These are phyloP conservation scores for Debaryomyces singareniensis DNA, from an alignment of 1,139 yeast species.

Conservation along the genomic window DNA sequence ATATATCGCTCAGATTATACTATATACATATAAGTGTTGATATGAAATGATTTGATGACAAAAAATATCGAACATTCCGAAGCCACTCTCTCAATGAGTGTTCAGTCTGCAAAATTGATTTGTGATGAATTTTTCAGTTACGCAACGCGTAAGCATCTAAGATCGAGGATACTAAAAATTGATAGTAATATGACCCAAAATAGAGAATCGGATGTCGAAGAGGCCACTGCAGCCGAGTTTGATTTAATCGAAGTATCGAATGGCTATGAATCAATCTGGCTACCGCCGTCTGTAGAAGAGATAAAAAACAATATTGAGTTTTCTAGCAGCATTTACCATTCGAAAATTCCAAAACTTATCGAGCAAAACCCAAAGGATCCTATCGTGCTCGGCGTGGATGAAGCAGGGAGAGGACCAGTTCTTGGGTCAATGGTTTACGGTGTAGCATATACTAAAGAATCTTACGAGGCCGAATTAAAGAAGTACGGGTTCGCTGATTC, in stretches of 20 bases:
- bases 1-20: no score
- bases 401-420: constrained; percentile 98
- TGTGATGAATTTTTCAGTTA: neutral
- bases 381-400: constrained; percentile 82
- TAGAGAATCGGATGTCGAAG: constrained; percentile 2
- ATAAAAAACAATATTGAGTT: constrained; percentile 20
- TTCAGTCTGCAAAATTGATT: neutral
- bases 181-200: constrained; percentile 1
- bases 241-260: no score
- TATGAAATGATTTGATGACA: no score
- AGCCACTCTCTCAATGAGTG: no score
- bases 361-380: constrained; percentile 12
- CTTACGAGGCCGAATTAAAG: constrained; percentile 42
- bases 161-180: neutral
- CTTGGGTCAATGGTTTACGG: constrained; percentile 97
- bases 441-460: constrained; percentile 63
- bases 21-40: no score
- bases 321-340: constrained; percentile 29
- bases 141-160: neutral
- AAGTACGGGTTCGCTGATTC: constrained; percentile 88
- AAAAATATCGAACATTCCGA: no score
- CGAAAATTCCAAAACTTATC: constrained; percentile 22
- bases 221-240: no score
- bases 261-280: no score
- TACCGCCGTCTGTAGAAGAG: constrained; percentile 26